phyloP scores from a whole-genome alignment of 371 early-diverging fungal species.

The Mucor velutinosus region DNA sequence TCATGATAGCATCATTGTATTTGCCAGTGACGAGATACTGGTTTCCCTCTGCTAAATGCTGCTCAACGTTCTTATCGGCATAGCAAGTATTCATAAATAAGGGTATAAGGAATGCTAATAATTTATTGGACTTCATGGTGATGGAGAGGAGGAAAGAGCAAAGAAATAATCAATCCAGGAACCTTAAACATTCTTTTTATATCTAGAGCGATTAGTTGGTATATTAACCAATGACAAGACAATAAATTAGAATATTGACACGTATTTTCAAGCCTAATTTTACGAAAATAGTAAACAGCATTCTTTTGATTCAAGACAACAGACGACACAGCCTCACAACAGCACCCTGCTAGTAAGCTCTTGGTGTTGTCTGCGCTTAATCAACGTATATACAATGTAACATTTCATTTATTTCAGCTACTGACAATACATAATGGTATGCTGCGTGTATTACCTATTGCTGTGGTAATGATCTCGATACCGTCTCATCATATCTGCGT shows the following conservation, averaged over 20 bases:
- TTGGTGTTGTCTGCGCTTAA: not conserved
- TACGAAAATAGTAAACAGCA: not conserved
- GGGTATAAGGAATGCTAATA: slow-evolving; percentile 25
- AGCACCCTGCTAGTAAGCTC: not conserved
- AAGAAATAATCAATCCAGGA: not conserved
- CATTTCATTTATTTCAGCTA: not conserved
- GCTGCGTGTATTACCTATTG: not conserved
- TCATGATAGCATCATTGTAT: slow-evolving; percentile 67
- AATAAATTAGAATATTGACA: slow-evolving; percentile 1
- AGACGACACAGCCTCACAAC: not conserved
- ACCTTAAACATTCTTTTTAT: not conserved
- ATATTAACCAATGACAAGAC: not conserved
- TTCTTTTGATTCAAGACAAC: not conserved
- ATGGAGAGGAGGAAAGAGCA: not conserved
- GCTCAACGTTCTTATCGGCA: slow-evolving; percentile 52
- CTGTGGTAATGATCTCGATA: not conserved
- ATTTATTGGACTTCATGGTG: slow-evolving; percentile 14
- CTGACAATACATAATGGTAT: not conserved
- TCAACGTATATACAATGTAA: not conserved
- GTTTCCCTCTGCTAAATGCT: slow-evolving; percentile 69
- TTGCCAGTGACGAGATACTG: slow-evolving; percentile 56
- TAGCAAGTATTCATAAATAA: slow-evolving; percentile 14
- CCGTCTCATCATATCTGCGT: not conserved
- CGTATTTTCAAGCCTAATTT: not conserved
- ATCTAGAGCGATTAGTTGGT: not conserved